phyloP scores from a whole-genome alignment of 1,284 basidiomycete species.

The Ganoderma lingzhi region DNA sequence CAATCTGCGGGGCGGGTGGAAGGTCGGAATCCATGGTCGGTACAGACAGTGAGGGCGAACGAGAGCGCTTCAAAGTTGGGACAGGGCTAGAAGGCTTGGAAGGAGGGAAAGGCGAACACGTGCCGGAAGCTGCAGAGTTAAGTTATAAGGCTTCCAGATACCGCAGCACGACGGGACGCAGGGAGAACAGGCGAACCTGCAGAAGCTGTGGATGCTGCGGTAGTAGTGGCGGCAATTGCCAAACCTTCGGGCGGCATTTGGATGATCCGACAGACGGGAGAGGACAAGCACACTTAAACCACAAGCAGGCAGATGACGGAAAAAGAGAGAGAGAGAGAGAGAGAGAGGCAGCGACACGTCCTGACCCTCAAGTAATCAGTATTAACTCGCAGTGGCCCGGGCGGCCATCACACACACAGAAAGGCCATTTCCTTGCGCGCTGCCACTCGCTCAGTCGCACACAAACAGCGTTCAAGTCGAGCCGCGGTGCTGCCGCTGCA shows the following conservation, averaged over 20 bases:
- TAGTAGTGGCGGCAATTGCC: slow-evolving; percentile 18
- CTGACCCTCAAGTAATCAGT: not conserved
- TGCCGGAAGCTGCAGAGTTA: slow-evolving; percentile 33
- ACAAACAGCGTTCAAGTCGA: not conserved
- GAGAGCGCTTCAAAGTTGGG: slow-evolving; percentile 40
- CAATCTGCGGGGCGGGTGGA: slow-evolving; percentile 51
- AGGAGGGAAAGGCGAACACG: slow-evolving; percentile 37
- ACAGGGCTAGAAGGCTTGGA: slow-evolving; percentile 32
- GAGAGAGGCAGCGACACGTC: not conserved
- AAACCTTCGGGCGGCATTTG: slow-evolving; percentile 14
- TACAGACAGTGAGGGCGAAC: slow-evolving; percentile 31
- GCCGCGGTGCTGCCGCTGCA: not conserved
- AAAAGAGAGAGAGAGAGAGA: not conserved
- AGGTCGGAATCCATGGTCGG: slow-evolving; percentile 39
- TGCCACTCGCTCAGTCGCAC: not conserved
- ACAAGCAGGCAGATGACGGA: not conserved
- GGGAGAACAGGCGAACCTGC: slow-evolving; percentile 13
- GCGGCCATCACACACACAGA: not conserved
- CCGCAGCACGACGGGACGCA: slow-evolving; percentile 23
- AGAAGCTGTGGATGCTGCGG: slow-evolving; percentile 24
- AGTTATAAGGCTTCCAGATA: slow-evolving; percentile 26
- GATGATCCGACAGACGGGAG: slow-evolving; percentile 11
- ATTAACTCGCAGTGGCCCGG: not conserved
- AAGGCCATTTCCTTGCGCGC: not conserved
- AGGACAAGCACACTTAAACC: not conserved